phyloP scores from a whole-genome alignment of 1,284 basidiomycete species.

The Apiotrichum gamsii region DNA sequence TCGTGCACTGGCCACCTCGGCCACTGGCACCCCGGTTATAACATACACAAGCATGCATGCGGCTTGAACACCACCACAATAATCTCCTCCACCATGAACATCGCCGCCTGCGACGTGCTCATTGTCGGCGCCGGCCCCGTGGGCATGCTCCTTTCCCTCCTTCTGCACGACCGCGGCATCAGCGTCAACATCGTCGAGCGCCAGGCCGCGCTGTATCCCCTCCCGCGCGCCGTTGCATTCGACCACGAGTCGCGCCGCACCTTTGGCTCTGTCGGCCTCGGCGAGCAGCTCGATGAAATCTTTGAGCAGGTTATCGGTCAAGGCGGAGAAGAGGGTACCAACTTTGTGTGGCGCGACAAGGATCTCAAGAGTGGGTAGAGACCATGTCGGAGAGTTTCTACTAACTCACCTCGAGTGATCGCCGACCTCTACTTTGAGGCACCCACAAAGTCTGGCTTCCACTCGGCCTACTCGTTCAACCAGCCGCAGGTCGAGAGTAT shows the following conservation, averaged over 20 bases:
- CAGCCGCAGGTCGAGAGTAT: slow-evolving; percentile 17
- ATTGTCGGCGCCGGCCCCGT: slow-evolving; percentile 13
- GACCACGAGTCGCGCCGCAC: slow-evolving; percentile 20
- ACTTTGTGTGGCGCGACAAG: slow-evolving; percentile 21
- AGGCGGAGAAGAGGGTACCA: slow-evolving; percentile 13
- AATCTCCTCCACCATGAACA: no score
- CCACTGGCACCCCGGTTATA: no score
- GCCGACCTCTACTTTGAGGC: slow-evolving; percentile 10
- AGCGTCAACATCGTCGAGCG: slow-evolving; percentile 19
- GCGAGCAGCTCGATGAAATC: slow-evolving; percentile 9
- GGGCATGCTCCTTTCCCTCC: slow-evolving; percentile 10
- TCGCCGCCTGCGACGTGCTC: slow-evolving; percentile 6
- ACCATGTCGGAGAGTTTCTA: no score
- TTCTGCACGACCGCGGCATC: slow-evolving; percentile 14
- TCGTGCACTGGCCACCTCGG: no score
- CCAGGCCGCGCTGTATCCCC: slow-evolving; percentile 20
- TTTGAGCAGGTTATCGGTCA: slow-evolving; percentile 6
- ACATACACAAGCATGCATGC: no score
- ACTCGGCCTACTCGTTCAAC: slow-evolving; percentile 12
- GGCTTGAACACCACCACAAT: not conserved
- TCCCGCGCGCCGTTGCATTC: slow-evolving; percentile 20
- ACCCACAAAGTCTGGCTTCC: slow-evolving; percentile 16
- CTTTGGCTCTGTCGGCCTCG: slow-evolving; percentile 11
- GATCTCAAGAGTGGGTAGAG: slow-evolving; percentile 13
- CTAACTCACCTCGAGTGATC: slow-evolving; percentile 1